phyloP scores from a whole-genome alignment of 2,329 filamentous ascomycete genomes.

The Amphichorda felina region DNA sequence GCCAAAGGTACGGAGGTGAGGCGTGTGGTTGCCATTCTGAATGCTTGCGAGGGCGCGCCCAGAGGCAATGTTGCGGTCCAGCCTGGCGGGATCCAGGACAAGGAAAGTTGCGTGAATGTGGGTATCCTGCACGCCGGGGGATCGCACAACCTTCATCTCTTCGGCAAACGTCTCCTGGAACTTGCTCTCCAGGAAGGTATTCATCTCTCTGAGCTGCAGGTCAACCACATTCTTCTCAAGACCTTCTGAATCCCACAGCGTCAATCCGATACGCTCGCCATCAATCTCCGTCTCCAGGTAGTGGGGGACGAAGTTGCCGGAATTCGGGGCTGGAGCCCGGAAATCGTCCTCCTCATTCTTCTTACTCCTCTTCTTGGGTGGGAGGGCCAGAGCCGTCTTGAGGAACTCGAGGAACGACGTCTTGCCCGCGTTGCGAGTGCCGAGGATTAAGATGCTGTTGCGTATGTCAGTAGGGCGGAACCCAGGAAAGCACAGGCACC shows the following conservation, averaged over 20 bases:
- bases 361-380: constrained; percentile 62
- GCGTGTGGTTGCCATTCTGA: constrained; percentile 32
- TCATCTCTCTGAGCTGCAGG: constrained; percentile 84
- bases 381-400: constrained; percentile 71
- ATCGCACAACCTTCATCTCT: constrained; percentile 93
- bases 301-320: constrained; percentile 70
- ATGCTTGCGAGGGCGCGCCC: constrained; percentile 33
- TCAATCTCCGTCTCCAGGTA: constrained; percentile 95
- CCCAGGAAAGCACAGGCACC: not conserved
- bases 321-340: constrained; percentile 35
- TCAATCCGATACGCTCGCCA: constrained; percentile 79
- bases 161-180: constrained; percentile 97
- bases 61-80: constrained; percentile 70
- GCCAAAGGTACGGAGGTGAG: constrained; percentile 37
- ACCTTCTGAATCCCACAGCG: constrained; percentile 92
- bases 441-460: constrained; percentile 75
- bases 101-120: constrained; percentile 96
- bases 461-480: constrained; percentile 5
- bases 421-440: constrained; percentile 80
- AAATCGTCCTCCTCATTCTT: constrained; percentile 47
- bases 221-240: constrained; percentile 93
- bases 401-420: constrained; percentile 96
- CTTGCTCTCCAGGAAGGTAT: constrained; percentile 88
- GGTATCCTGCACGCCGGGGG: constrained; percentile 85
- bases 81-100: constrained; percentile 73